Evolutionary conservation across 2,329 filamentous ascomycete genomes (phyloP).

Genomic region (Albifimbria verrucaria): DNA sequence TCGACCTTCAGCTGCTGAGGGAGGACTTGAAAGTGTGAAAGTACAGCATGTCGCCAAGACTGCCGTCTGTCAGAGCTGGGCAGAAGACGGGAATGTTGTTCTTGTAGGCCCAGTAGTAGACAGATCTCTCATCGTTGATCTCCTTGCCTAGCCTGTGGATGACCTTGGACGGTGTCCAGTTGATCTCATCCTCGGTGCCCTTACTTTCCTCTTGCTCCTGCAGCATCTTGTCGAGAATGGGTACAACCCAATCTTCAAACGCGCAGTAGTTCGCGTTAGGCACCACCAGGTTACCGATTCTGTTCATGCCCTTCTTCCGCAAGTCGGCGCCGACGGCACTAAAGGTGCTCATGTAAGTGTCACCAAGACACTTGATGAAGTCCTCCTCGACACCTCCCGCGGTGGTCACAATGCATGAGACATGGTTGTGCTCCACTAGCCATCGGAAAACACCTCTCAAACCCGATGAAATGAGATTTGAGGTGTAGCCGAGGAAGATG

Average conservation of each 20-base stretch:
- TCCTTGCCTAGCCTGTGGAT: conserved; percentile 88
- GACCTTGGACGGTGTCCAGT: conserved; percentile 93
- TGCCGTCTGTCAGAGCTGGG: conserved; percentile 91
- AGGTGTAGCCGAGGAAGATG: conserved; percentile 96
- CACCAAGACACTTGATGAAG: conserved; percentile 94
- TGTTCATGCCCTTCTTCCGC: conserved; percentile 82
- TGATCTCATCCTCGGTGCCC: conserved; percentile 63
- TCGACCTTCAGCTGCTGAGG: conserved; percentile 81
- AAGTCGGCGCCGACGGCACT: conserved; percentile 71
- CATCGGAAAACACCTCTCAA: conserved; percentile 88
- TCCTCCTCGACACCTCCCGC: conserved; percentile 96
- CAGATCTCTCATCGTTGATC: conserved; percentile 86
- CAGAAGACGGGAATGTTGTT: conserved; percentile 98
- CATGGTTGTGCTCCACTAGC: conserved; percentile 86
- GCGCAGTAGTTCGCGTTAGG: conserved; percentile 94
- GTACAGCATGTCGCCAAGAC: conserved; percentile 95
- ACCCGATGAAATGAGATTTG: conserved; percentile 94
- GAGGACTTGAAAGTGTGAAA: conserved; percentile 95
- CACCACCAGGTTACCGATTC: conserved; percentile 93
- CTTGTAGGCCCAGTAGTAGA: conserved; percentile 97
- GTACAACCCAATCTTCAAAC: conserved; percentile 97
- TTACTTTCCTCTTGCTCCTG: conserved; percentile 85
- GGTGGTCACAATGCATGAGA: conserved; percentile 91
- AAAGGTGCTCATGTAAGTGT: conserved; percentile 91
- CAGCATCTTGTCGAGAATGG: conserved; percentile 91